Percentiles rank a stretch among this genome's conserved stretches.
Conservation (phyloP, 108 stramenopile genomes). For the Nitzschia sp. region DNA sequence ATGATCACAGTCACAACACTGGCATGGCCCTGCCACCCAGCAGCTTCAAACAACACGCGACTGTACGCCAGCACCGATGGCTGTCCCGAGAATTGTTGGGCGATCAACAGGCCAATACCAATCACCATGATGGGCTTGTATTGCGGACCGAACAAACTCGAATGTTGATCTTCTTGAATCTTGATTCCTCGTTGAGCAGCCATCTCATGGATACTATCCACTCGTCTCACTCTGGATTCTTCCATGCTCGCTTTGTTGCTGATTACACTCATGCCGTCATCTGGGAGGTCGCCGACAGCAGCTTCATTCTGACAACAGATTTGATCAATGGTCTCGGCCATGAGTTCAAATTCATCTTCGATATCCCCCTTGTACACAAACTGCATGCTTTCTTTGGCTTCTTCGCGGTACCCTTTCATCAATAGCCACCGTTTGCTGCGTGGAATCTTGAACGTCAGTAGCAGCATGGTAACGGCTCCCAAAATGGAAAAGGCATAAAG, state of each 20-base stretch:
- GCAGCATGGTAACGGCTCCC: constrained; percentile 34
- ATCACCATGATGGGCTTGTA: constrained; percentile 42
- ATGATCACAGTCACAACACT: constrained; percentile 59
- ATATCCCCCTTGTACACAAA: constrained; percentile 44
- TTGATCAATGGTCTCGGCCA: constrained; percentile 28
- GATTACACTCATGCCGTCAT: neutral
- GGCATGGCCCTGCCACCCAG: constrained; percentile 52
- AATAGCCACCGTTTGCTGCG: constrained; percentile 49
- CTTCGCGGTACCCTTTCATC: constrained; percentile 36
- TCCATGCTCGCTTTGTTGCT: neutral
- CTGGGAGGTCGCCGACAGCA: neutral
- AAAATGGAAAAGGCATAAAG: constrained; percentile 34
- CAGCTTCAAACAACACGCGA: constrained; percentile 61
- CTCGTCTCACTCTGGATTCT: neutral
- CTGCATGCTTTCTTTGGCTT: constrained; percentile 46
- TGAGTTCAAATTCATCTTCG: constrained; percentile 38
- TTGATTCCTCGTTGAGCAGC: neutral
- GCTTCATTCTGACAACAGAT: constrained; percentile 22
- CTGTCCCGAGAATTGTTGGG: constrained; percentile 80
- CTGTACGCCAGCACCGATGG: constrained; percentile 75
- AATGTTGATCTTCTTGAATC: neutral
- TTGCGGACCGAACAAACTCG: neutral
- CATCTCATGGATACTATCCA: neutral
- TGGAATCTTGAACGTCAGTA: constrained; percentile 45
- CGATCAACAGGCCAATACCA: constrained; percentile 56